Evolutionary conservation across 1,284 basidiomycete species (phyloP).

Genomic region (Somion occarium): DNA sequence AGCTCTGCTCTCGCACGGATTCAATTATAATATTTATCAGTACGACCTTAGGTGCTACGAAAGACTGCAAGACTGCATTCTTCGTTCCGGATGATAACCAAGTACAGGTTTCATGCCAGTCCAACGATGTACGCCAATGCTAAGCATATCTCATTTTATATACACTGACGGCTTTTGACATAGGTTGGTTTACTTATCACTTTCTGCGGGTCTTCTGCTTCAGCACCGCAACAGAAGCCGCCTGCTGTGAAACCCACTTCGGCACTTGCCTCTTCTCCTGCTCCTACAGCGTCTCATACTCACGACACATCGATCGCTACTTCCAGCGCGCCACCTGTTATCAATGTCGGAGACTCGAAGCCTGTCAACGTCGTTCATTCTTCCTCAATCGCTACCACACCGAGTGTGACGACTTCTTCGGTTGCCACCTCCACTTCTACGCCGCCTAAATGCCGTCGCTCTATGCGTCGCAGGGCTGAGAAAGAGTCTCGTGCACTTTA

Average conservation of each 20-base stretch:
- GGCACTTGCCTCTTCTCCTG: background rate
- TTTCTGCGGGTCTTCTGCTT: constrained; percentile 23
- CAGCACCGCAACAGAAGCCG: background rate
- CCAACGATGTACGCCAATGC: constrained; percentile 20
- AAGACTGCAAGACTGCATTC: constrained; percentile 34
- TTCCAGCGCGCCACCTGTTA: background rate
- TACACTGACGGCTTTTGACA: background rate
- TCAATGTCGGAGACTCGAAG: background rate
- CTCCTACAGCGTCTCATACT: background rate
- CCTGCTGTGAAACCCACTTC: background rate
- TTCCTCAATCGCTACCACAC: background rate
- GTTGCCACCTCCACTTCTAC: background rate
- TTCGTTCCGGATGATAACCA: constrained; percentile 33
- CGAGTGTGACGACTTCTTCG: too few species aligned
- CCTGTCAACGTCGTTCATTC: background rate
- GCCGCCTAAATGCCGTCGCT: background rate
- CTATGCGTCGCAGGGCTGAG: background rate
- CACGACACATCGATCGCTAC: background rate
- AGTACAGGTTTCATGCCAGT: constrained; percentile 36
- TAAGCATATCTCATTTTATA: background rate
- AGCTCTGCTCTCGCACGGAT: constrained; percentile 6
- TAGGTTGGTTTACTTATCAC: constrained; percentile 29
- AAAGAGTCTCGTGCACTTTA: background rate
- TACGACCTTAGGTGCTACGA: constrained; percentile 22
- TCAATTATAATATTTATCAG: background rate